Conservation (phyloP, 176 grass and related monocot genomes). For the Carex scoparia region DNA sequence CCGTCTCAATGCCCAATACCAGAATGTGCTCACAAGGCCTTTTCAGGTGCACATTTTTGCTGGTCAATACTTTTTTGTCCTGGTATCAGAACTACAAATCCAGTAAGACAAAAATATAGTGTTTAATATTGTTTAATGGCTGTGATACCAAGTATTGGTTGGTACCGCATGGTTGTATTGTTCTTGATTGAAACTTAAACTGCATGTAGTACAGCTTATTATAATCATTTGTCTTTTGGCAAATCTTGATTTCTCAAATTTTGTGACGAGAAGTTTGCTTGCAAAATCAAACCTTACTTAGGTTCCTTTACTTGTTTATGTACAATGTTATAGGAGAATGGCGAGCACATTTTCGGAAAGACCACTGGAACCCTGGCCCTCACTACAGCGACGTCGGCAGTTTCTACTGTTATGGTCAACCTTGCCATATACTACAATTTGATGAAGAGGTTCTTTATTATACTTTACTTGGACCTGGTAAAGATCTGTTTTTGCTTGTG, state of each 20-base stretch:
- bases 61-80: no score
- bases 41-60: slow-evolving; percentile 9
- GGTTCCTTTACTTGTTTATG: background rate
- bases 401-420: slow-evolving; percentile 31
- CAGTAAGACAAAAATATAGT: no score
- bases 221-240: no score
- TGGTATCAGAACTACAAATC: no score
- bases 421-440: slow-evolving; percentile 24
- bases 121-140: no score
- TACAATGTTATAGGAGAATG: slow-evolving; percentile 22
- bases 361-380: slow-evolving; percentile 25
- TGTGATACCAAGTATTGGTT: no score
- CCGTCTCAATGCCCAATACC: slow-evolving; percentile 44
- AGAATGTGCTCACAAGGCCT: slow-evolving; percentile 41
- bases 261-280: background rate
- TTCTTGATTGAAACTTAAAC: no score
- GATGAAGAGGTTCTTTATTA: slow-evolving; percentile 39
- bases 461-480: slow-evolving; percentile 47
- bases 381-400: background rate
- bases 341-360: slow-evolving; percentile 45
- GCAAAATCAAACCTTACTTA: background rate
- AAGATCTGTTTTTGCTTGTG: slow-evolving; percentile 51
- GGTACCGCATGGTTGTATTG: no score
- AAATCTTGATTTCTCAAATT: background rate
- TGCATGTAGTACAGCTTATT: no score